Percentiles rank a stretch among this genome's conserved stretches.
Evolutionary conservation across 192 early-diverging fungal species (phyloP).

Genomic region (Diversispora eburnea): DNA sequence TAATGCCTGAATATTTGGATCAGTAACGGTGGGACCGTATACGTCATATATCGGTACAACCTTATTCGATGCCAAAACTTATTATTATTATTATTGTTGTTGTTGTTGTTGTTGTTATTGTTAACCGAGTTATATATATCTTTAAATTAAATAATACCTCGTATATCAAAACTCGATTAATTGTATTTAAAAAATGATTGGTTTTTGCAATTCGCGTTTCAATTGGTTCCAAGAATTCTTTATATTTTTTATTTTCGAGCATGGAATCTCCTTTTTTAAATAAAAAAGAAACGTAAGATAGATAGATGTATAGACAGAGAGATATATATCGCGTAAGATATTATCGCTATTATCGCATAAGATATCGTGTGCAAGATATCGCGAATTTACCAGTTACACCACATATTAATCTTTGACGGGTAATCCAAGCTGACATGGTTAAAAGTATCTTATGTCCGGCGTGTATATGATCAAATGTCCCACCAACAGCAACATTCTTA

Average conservation of each 20-base stretch:
- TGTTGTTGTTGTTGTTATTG: neutral
- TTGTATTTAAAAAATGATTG: conserved; percentile 51
- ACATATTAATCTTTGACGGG: conserved; percentile 60
- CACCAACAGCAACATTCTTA: conserved; percentile 72
- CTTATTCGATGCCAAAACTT: conserved; percentile 30
- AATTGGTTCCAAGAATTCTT: conserved; percentile 64
- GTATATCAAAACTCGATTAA: conserved; percentile 47
- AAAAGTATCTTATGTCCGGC: conserved; percentile 92
- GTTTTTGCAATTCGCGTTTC: conserved; percentile 58
- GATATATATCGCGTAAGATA: neutral
- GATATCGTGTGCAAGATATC: neutral
- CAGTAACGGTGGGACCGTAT: conserved; percentile 81
- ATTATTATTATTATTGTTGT: neutral
- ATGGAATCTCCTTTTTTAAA: conserved; percentile 51
- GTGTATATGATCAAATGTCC: conserved; percentile 98
- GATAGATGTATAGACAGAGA: neutral
- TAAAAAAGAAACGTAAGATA: conserved; percentile 20
- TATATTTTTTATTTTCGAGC: conserved; percentile 67
- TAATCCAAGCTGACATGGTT: conserved; percentile 70
- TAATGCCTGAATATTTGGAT: conserved; percentile 69
- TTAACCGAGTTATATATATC: neutral
- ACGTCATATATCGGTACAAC: conserved; percentile 74
- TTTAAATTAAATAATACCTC: conserved; percentile 33
- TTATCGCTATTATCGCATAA: neutral
- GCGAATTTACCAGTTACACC: conserved; percentile 66